Evolutionary conservation across 495 filamentous ascomycete species (phyloP), one percentile per base, ranked within the genome.

Genomic region (Annulohypoxylon maeteangense): DNA sequence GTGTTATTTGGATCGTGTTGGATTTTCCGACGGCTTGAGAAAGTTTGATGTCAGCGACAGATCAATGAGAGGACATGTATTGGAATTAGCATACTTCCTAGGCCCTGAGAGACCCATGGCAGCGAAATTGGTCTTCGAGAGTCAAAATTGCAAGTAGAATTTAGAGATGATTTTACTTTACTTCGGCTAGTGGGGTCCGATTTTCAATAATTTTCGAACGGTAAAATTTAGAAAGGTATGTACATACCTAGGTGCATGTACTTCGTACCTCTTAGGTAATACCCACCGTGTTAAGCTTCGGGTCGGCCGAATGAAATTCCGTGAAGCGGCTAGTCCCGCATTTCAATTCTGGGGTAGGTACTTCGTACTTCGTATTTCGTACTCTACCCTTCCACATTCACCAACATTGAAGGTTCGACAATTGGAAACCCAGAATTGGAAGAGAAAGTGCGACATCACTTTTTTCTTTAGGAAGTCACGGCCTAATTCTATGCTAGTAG

Each of bases 1-100:
- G 92, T 97, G 77, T 98, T 98, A 78, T 97, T 97, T 12, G 95
- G 95, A 81, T 99, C 95, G 74, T 90, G 81, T 51, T 92, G 90
- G 55, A 98, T 86, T 78, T 95, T 97, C 34, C 85, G 87, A 73
- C 88, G 92, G 77, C 95, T 98, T 65, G 44, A 69, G 36, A 53
- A 10, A 27, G 8, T 62, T 57, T 67, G 70, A 54, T 80, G 72
- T 69, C 69, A 51, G 50, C 42, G 65, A 62, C 45, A n/a, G 66
- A 38, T 25, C 20, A 48, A 18, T 10, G 42, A 27, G 51, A 8
- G 34, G 8, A 10, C 16, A n/a, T 25, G 56, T 60, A 53, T 36
- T 20, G 62, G 16, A 23, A 38, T 10, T 32, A 34, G 48, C 81
- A 75, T 86, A 94, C 92, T 91, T 92, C 72, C 86, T 86, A 57